Conservation (phyloP, 179 eudicot genomes). For the Sideroxylon spinosum region DNA sequence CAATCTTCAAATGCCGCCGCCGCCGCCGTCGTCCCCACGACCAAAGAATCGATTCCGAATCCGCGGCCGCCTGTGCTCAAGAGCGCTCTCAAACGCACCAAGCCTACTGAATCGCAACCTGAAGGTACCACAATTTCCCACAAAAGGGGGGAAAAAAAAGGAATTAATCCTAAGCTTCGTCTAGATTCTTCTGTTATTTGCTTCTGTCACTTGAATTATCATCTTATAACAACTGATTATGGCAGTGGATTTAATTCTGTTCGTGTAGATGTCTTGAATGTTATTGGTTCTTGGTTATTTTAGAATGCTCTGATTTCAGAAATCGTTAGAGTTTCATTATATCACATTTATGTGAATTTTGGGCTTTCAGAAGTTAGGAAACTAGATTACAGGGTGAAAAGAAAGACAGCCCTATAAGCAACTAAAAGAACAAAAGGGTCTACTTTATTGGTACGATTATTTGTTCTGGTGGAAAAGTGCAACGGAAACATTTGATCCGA, state of each 20-base stretch:
- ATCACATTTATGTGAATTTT: neutral
- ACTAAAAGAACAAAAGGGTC: neutral
- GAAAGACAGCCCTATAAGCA: neutral
- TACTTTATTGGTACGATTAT: neutral
- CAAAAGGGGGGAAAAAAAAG: too few relatives aligned
- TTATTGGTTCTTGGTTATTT: neutral
- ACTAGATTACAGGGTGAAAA: neutral
- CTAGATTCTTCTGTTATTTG: conserved; percentile 3
- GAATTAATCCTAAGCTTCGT: neutral
- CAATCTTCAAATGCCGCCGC: neutral
- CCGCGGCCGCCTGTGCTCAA: conserved; percentile 38
- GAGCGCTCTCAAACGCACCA: conserved; percentile 49
- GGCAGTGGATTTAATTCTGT: neutral
- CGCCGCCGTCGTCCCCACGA: neutral
- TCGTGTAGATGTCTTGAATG: neutral
- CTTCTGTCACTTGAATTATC: neutral
- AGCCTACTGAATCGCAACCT: conserved; percentile 27
- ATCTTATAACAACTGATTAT: neutral
- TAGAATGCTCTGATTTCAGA: neutral
- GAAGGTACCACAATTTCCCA: conserved; percentile 27
- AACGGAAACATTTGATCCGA: neutral
- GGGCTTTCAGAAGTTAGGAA: neutral
- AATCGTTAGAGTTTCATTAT: conserved; percentile 7
- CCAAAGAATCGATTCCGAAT: conserved; percentile 17
- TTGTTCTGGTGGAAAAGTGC: neutral